A percentile compares a stretch with the other conserved stretches of the same genome.
phyloP scores from a whole-genome alignment of 208 protist species.

The Novymonas esmeraldas region DNA sequence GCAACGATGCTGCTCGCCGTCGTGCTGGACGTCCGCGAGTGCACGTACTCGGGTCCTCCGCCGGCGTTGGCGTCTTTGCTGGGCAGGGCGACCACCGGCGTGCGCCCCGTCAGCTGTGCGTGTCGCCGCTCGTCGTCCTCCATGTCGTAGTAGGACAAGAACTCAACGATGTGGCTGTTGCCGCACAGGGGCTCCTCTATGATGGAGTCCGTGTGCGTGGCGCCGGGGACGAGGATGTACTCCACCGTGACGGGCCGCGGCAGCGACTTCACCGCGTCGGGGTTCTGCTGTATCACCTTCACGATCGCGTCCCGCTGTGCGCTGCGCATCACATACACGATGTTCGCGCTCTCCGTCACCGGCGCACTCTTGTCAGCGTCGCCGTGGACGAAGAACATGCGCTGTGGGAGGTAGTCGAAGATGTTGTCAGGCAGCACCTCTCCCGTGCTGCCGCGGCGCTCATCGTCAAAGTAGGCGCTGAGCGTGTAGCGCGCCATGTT shows the following conservation, averaged over 20 bases:
- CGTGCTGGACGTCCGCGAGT: constrained; percentile 27
- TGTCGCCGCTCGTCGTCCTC: constrained; percentile 33
- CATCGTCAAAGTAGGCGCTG: constrained; percentile 74
- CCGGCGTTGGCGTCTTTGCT: neutral
- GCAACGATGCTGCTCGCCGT: neutral
- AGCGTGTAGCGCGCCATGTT: constrained; percentile 60
- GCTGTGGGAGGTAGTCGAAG: constrained; percentile 78
- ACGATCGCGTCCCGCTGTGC: constrained; percentile 59
- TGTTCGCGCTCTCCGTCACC: constrained; percentile 71
- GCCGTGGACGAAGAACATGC: constrained; percentile 87
- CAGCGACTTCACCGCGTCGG: constrained; percentile 24
- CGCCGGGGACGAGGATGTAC: constrained; percentile 70
- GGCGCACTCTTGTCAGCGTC: constrained; percentile 81
- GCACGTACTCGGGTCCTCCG: neutral
- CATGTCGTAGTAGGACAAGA: constrained; percentile 63
- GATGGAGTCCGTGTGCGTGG: constrained; percentile 83
- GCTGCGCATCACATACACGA: constrained; percentile 70
- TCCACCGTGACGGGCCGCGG: constrained; percentile 56
- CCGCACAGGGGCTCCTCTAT: constrained; percentile 79
- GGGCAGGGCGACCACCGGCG: neutral
- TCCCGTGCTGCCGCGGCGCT: constrained; percentile 39
- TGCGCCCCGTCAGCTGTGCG: constrained; percentile 23
- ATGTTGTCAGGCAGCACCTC: constrained; percentile 82
- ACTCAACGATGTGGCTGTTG: constrained; percentile 73
- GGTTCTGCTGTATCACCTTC: constrained; percentile 21